Conservation (phyloP, 768 basidiomycete species). For the Coprinopsis strossmayeri region DNA sequence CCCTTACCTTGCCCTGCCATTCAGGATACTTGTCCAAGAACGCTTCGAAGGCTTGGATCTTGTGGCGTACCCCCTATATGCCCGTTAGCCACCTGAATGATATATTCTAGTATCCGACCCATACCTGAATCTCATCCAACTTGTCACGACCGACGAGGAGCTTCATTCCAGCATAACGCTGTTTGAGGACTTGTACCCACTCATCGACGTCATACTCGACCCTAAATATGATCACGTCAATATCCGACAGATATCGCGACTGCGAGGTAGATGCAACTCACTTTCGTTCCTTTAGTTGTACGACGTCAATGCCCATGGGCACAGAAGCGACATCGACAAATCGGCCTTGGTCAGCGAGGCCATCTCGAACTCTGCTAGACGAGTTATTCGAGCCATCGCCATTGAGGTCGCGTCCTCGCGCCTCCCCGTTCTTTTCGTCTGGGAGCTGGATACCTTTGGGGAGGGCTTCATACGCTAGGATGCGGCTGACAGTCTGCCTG, state of each 20-base stretch:
- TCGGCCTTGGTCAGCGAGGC: conserved; percentile 35
- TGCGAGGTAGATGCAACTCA: too few relatives aligned
- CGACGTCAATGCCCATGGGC: conserved; percentile 85
- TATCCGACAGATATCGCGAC: too few relatives aligned
- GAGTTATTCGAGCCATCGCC: conserved; percentile 12
- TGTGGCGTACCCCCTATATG: conserved; percentile 66
- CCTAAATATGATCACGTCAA: conserved; percentile 26
- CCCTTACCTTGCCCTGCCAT: conserved; percentile 61
- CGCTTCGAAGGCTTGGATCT: conserved; percentile 75
- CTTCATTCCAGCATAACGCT: conserved; percentile 82
- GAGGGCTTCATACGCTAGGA: conserved; percentile 72
- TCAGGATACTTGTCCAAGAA: conserved; percentile 79
- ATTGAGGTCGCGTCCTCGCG: conserved; percentile 15
- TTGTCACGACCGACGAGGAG: conserved; percentile 86
- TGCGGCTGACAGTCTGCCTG: conserved; percentile 77
- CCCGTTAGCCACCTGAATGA: too few relatives aligned
- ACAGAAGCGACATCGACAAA: conserved; percentile 88
- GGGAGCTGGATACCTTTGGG: conserved; percentile 75
- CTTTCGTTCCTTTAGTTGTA: conserved; percentile 60
- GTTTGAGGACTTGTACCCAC: conserved; percentile 74
- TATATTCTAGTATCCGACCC: too few relatives aligned
- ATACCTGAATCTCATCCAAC: conserved; percentile 74
- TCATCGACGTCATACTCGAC: conserved; percentile 72
- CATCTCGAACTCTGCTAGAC: conserved; percentile 19
- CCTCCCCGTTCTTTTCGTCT: too few relatives aligned